phyloP scores from a whole-genome alignment of 495 filamentous ascomycete species.

The Pyronema domesticum region DNA sequence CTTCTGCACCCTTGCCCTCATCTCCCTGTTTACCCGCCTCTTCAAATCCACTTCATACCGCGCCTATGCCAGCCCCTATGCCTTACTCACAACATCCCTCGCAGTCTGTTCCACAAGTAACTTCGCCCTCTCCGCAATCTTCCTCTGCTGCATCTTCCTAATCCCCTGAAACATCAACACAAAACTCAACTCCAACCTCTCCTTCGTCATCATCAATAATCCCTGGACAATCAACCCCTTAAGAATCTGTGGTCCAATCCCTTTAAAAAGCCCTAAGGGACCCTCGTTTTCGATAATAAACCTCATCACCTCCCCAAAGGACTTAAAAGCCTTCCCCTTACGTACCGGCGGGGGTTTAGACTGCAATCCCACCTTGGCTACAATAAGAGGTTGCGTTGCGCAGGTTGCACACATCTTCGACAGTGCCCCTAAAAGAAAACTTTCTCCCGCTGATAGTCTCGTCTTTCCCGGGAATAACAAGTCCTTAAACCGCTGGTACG shows the following conservation, averaged over 20 bases:
- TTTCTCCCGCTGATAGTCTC: slow-evolving; percentile 67
- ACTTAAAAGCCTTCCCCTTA: slow-evolving; percentile 83
- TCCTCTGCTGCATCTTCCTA: slow-evolving; percentile 47
- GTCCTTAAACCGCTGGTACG: slow-evolving; percentile 79
- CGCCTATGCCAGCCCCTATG: too few relatives aligned
- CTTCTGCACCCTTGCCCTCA: too few relatives aligned
- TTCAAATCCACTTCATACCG: too few relatives aligned
- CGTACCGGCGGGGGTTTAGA: slow-evolving; percentile 72
- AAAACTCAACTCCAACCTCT: slow-evolving; percentile 83
- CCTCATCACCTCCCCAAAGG: slow-evolving; percentile 83
- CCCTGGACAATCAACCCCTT: slow-evolving; percentile 93
- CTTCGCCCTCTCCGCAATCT: slow-evolving; percentile 39
- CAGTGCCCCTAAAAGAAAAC: slow-evolving; percentile 85
- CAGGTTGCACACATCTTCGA: slow-evolving; percentile 89
- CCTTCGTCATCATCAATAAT: slow-evolving; percentile 98
- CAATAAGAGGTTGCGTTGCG: slow-evolving; percentile 85
- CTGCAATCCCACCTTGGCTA: slow-evolving; percentile 93
- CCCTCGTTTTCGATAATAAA: slow-evolving; percentile 87
- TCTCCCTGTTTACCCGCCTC: too few relatives aligned
- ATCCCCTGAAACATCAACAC: slow-evolving; percentile 71
- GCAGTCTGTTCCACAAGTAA: not conserved
- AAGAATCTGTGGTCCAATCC: slow-evolving; percentile 80
- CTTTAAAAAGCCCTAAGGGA: slow-evolving; percentile 70
- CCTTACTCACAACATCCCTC: not conserved
- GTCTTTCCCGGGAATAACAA: slow-evolving; percentile 58